Percentiles rank a stretch among this genome's conserved stretches.
Conservation (phyloP, 768 basidiomycete genomes). For the Pleurotus citrinopileatus region DNA sequence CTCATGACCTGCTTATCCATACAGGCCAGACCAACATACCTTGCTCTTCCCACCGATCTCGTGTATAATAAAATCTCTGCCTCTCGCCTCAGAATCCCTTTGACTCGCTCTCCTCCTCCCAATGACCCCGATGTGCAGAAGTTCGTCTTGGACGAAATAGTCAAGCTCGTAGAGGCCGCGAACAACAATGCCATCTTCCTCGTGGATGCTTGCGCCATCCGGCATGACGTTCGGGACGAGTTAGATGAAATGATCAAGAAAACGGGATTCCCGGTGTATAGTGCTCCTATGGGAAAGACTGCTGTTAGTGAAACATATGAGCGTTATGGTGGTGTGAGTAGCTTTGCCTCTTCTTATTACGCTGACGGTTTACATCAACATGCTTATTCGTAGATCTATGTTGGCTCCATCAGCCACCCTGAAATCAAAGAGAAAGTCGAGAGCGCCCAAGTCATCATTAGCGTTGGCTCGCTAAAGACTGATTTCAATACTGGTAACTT, state of each 20-base stretch:
- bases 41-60: constrained; percentile 84
- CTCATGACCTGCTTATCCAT: not conserved
- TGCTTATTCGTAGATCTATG: constrained; percentile 58
- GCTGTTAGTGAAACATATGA: constrained; percentile 66
- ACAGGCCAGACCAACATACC: constrained; percentile 83
- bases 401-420: constrained; percentile 68
- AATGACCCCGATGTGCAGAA: constrained; percentile 60
- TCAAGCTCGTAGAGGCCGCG: constrained; percentile 56
- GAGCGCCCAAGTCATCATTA: constrained; percentile 69
- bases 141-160: constrained; percentile 74
- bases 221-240: constrained; percentile 66
- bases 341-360: not conserved
- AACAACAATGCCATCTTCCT: constrained; percentile 71
- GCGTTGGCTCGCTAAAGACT: constrained; percentile 64
- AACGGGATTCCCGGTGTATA: constrained; percentile 73
- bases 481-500: constrained; percentile 93
- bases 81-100: constrained; percentile 57
- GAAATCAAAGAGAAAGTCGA: constrained; percentile 72
- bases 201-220: constrained; percentile 77
- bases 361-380: constrained; percentile 8
- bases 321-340: constrained; percentile 77
- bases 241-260: constrained; percentile 56
- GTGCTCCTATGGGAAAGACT: constrained; percentile 81
- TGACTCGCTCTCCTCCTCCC: constrained; percentile 43
- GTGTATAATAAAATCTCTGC: constrained; percentile 66